Conservation (phyloP, 2,329 filamentous ascomycete species). For the Plenodomus tracheiphilus region DNA sequence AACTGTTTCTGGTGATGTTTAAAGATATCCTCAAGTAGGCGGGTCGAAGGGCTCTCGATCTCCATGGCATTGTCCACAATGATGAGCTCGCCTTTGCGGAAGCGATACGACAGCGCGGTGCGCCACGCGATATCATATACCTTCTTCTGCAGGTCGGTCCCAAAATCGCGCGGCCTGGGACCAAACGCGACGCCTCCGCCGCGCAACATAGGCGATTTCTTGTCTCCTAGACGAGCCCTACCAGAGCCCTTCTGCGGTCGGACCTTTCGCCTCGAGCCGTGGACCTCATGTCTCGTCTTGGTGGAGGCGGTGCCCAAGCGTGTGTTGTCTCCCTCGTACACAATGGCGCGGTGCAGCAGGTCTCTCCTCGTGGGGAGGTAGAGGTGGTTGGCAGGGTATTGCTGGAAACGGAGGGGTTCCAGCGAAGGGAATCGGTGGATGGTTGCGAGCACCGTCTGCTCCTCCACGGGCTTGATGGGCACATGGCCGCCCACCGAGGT, state of each 20-base stretch:
- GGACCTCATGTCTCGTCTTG: slow-evolving; percentile 69
- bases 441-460: slow-evolving; percentile 72
- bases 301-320: slow-evolving; percentile 72
- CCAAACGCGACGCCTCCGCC: slow-evolving; percentile 90
- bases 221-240: slow-evolving; percentile 74
- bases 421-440: slow-evolving; percentile 88
- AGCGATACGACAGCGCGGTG: slow-evolving; percentile 90
- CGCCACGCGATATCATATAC: slow-evolving; percentile 96
- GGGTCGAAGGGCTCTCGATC: slow-evolving; percentile 65
- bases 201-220: slow-evolving; percentile 77
- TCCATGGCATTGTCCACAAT: slow-evolving; percentile 80
- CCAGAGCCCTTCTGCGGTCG: slow-evolving; percentile 86
- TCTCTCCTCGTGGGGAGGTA: slow-evolving; percentile 85
- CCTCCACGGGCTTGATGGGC: slow-evolving; percentile 34
- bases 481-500: slow-evolving; percentile 45
- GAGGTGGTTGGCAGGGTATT: slow-evolving; percentile 81
- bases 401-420: slow-evolving; percentile 77
- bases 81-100: slow-evolving; percentile 81
- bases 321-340: slow-evolving; percentile 89
- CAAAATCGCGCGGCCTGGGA: slow-evolving; percentile 90
- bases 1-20: slow-evolving; percentile 62
- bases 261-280: slow-evolving; percentile 81
- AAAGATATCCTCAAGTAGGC: slow-evolving; percentile 70
- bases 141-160: slow-evolving; percentile 79
- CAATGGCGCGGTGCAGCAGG: slow-evolving; percentile 86